Evolutionary conservation across 108 stramenopile genomes (phyloP).

Genomic region (Fragilaria radians): DNA sequence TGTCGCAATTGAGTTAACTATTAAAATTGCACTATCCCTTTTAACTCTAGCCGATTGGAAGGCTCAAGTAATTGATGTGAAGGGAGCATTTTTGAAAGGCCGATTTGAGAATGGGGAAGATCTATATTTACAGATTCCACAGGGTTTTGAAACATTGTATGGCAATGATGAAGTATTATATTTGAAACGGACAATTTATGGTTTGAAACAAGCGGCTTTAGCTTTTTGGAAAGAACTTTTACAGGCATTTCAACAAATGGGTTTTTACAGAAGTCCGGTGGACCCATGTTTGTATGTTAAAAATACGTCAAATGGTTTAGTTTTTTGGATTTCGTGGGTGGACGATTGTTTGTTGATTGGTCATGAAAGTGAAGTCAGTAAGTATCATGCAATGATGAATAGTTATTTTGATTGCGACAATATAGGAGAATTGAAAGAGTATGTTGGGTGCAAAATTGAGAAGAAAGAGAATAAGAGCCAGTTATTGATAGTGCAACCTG

Average conservation of each 20-base stretch:
- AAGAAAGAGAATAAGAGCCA: neutral
- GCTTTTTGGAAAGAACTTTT: conserved; percentile 9
- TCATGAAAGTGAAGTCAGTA: conserved; percentile 3
- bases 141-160: too few relatives aligned
- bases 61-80: conserved; percentile 18
- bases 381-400: conserved; percentile 9
- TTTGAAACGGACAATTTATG: conserved; percentile 22
- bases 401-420: conserved; percentile 22
- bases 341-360: conserved; percentile 30
- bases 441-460: too few relatives aligned
- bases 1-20: conserved; percentile 18
- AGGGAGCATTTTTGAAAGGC: too few relatives aligned
- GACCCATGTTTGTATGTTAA: conserved; percentile 29
- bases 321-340: conserved; percentile 23
- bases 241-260: neutral
- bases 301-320: conserved; percentile 18
- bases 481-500: conserved; percentile 32
- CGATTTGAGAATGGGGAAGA: neutral
- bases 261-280: conserved; percentile 7
- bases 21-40: conserved; percentile 15
- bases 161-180: conserved; percentile 4
- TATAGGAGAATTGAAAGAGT: too few relatives aligned
- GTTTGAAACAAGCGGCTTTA: conserved; percentile 35
- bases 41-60: conserved; percentile 21
- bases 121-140: too few relatives aligned